phyloP scores from a whole-genome alignment of 176 grass and related monocot species.

The Phyllostachys edulis region DNA sequence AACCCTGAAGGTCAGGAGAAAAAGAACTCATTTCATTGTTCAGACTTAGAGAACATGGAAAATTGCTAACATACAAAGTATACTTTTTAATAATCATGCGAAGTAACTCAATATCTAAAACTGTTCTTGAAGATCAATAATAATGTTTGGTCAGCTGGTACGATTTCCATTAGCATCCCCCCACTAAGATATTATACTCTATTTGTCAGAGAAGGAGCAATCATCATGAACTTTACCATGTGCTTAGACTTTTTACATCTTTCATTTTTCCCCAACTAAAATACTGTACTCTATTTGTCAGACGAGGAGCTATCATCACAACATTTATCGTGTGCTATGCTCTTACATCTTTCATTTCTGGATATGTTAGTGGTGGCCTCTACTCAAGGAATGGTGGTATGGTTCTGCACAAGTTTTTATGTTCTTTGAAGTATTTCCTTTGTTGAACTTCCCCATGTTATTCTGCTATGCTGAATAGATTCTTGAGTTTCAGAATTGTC shows the following conservation, averaged over 20 bases:
- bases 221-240: conserved; percentile 42
- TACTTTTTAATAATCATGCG: background rate
- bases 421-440: background rate
- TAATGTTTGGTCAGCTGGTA: background rate
- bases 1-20: background rate
- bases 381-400: conserved; percentile 99
- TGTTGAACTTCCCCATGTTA: conserved; percentile 1
- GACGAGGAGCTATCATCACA: conserved; percentile 92
- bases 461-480: conserved; percentile 10
- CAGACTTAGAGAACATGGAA: background rate
- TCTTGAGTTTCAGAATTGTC: conserved; percentile 10
- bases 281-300: conserved; percentile 32
- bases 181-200: background rate
- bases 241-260: conserved; percentile 29
- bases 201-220: conserved; percentile 48
- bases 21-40: background rate
- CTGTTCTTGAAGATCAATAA: background rate
- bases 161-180: background rate
- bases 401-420: conserved; percentile 14
- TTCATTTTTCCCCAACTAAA: conserved; percentile 23
- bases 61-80: background rate
- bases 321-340: conserved; percentile 99
- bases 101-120: conserved; percentile 10
- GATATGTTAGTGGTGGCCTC: conserved; percentile 97
- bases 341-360: conserved; percentile 98